phyloP scores from a whole-genome alignment of 306 rosid species.

The Cucumis cinereus region DNA sequence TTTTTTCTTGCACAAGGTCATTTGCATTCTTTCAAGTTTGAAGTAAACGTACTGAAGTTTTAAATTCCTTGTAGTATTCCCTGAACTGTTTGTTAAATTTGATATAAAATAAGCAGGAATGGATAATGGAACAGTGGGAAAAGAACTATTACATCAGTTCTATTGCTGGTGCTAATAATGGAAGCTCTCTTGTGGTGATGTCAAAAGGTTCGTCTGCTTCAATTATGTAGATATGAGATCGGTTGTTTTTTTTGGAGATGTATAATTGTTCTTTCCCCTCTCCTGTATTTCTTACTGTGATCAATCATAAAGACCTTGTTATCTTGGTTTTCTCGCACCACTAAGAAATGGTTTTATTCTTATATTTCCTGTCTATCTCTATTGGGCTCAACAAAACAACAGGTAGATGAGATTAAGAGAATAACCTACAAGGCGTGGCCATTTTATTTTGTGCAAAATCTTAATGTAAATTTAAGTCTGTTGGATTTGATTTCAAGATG shows the following conservation, averaged over 20 bases:
- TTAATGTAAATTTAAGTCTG: not conserved
- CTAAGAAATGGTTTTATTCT: not conserved
- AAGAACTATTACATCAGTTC: constrained; percentile 52
- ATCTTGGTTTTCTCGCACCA: not conserved
- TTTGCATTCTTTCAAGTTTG: constrained; percentile 12
- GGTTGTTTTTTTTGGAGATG: not conserved
- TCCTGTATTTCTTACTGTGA: not conserved
- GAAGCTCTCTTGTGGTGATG: constrained; percentile 64
- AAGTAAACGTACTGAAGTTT: not conserved
- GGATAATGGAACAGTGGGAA: constrained; percentile 72
- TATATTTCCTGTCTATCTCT: not conserved
- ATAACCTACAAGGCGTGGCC: not conserved
- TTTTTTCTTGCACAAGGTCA: constrained; percentile 78
- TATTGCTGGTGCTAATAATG: constrained; percentile 53
- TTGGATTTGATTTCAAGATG: not conserved
- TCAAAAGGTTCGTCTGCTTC: constrained; percentile 34
- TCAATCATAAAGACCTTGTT: not conserved
- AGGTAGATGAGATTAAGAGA: not conserved
- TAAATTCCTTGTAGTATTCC: not conserved
- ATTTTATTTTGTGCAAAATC: not conserved
- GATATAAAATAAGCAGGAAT: constrained; percentile 22
- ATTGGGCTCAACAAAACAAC: not conserved
- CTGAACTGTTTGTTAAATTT: not conserved
- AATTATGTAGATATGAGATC: not conserved
- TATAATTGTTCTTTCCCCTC: not conserved